Evolutionary conservation across 495 filamentous ascomycete genomes (phyloP), one percentile per base, ranked within the genome.

Genomic region (Annulohypoxylon bovei): DNA sequence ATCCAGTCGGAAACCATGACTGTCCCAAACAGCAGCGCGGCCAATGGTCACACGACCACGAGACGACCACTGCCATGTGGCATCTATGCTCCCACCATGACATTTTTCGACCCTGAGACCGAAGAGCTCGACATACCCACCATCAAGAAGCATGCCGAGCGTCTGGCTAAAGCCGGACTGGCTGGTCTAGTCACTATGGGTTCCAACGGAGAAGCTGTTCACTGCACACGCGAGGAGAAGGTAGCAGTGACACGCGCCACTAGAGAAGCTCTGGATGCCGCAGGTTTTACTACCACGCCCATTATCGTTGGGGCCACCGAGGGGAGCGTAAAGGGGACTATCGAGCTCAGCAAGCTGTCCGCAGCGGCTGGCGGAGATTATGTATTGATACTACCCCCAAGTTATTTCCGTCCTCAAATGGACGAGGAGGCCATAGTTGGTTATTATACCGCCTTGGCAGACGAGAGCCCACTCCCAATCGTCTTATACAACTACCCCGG

Each of bases 401-500:
- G 88, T 76, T 97, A 95, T 81, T 97, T 93, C 85, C 90, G 92
- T 23, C 84, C 82, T 58, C 89, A 90, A 33, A 92, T 92, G 80
- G 91, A 91, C 75, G 92, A 95, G 72, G 87, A 90, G 55, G 87
- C 91, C 35, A 83, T 97, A 30, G 88, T 89, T 70, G 88, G 89
- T 70, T 96, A 90, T 83, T 96, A 90, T 82, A 89, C 86, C 14
- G 82, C 84, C 30, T 91, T 95, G 1, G 93, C 93, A 23, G 91
- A 94, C 75, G 83, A 72, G 9, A 90, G 88, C 22, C 92, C 93
- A 6, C 77, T 96, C 14, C 91, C 92, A 2, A 81, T 97, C n/a
- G 87, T 95, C 59, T 82, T 97, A 11, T 95, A 96, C 83, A 96
- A 97, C 83, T 96, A 96, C 81, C 93, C 93, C 1, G 93, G 93